A percentile compares a stretch with the other conserved stretches of the same genome.
These are phyloP conservation scores for Acorus calamus DNA, from an alignment of 106 monocot genomes.

Conservation along the genomic window DNA sequence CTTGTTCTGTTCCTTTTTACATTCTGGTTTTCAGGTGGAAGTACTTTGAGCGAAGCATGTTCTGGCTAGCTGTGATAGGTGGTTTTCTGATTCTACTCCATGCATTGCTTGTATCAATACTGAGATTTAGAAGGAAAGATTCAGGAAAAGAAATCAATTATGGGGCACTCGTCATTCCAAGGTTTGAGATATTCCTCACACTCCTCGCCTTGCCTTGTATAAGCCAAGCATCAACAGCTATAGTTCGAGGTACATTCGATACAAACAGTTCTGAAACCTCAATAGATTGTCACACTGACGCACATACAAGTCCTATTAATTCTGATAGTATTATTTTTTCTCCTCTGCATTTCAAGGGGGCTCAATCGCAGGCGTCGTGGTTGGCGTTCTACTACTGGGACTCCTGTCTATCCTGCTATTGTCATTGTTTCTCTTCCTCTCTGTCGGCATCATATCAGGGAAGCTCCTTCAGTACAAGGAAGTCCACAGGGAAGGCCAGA, in stretches of 20 bases:
- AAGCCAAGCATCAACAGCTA: conserved; percentile 62
- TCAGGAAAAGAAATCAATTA: conserved; percentile 28
- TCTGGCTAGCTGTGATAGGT: conserved; percentile 78
- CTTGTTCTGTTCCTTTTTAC: not conserved
- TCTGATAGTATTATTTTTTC: not conserved
- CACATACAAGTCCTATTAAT: no score
- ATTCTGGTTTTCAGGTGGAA: conserved; percentile 49
- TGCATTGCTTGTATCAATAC: conserved; percentile 24
- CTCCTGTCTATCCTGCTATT: conserved; percentile 28
- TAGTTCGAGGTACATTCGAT: conserved; percentile 44
- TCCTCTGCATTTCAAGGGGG: conserved; percentile 25
- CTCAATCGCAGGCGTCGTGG: conserved; percentile 25
- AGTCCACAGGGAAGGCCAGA: conserved; percentile 61
- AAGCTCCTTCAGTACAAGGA: conserved; percentile 90
- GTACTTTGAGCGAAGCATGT: conserved; percentile 71
- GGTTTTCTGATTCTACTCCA: conserved; percentile 56
- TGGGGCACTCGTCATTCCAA: conserved; percentile 76
- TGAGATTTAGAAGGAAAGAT: conserved; percentile 32
- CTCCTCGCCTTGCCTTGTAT: conserved; percentile 75
- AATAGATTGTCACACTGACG: no score
- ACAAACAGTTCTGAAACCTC: no score
- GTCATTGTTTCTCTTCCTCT: conserved; percentile 50
- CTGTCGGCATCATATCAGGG: conserved; percentile 63
- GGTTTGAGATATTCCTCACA: conserved; percentile 68
- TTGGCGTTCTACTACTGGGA: conserved; percentile 47